Conservation (phyloP, 345 rosid species). For the rapeseed (Brassica napus) region DNA sequence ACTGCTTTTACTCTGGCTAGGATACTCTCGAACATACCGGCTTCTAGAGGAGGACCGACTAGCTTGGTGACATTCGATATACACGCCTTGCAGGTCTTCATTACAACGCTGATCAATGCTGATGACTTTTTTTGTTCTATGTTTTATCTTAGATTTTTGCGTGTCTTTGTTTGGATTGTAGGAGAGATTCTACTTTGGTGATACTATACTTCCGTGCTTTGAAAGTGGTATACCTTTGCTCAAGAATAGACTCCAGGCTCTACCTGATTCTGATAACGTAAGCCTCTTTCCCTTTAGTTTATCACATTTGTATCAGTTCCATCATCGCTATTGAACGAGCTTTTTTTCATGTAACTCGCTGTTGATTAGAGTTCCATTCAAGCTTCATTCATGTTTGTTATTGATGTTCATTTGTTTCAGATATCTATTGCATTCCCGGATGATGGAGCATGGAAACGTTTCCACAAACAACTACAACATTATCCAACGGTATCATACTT, state of each 20-base stretch:
- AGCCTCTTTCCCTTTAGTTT: slow-evolving; percentile 22
- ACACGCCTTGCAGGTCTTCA: slow-evolving; percentile 88
- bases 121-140: not conserved
- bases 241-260: slow-evolving; percentile 70
- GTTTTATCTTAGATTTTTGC: slow-evolving; percentile 1
- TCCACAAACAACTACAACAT: slow-evolving; percentile 96
- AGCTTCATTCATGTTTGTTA: too few relatives aligned
- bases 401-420: slow-evolving; percentile 44
- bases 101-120: not conserved
- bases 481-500: slow-evolving; percentile 68
- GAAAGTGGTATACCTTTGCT: slow-evolving; percentile 98
- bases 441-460: slow-evolving; percentile 98
- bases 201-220: slow-evolving; percentile 85
- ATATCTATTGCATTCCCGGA: slow-evolving; percentile 98
- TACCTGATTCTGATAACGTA: slow-evolving; percentile 94
- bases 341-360: too few relatives aligned
- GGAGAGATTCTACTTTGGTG: slow-evolving; percentile 99
- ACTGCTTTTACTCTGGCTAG: slow-evolving; percentile 98
- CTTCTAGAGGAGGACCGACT: slow-evolving; percentile 92
- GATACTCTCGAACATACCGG: slow-evolving; percentile 81
- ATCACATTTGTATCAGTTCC: not conserved
- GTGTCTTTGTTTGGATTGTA: slow-evolving; percentile 29
- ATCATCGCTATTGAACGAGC: too few relatives aligned
- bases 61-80: slow-evolving; percentile 96
- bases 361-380: too few relatives aligned